Percentiles rank a stretch among this genome's conserved stretches.
These are phyloP conservation scores for Wickerhamia fluorescens DNA, from an alignment of 805 yeast species.

Conservation along the genomic window DNA sequence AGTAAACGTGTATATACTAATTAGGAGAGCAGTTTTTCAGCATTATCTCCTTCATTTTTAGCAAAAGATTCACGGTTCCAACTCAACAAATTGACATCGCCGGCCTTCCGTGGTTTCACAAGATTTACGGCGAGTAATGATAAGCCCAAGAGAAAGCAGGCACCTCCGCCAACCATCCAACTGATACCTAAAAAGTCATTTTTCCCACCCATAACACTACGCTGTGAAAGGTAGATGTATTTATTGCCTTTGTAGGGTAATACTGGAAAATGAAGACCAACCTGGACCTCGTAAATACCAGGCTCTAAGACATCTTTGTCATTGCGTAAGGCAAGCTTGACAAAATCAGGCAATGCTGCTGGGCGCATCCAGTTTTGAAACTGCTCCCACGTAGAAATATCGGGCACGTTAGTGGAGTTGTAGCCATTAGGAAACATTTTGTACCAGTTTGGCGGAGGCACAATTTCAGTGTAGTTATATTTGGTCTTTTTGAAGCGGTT, in stretches of 20 bases:
- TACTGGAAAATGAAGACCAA: slow-evolving; percentile 79
- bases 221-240: slow-evolving; percentile 58
- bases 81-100: slow-evolving; percentile 62
- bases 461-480: slow-evolving; percentile 30
- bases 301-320: slow-evolving; percentile 44
- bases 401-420: slow-evolving; percentile 37
- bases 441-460: slow-evolving; percentile 42
- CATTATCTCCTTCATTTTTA: slow-evolving; percentile 9
- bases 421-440: slow-evolving; percentile 38
- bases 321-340: slow-evolving; percentile 53
- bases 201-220: slow-evolving; percentile 71
- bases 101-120: slow-evolving; percentile 62
- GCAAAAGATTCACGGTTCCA: slow-evolving; percentile 52
- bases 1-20: no score
- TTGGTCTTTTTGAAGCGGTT: slow-evolving; percentile 36
- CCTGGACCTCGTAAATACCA: slow-evolving; percentile 57
- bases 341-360: slow-evolving; percentile 34
- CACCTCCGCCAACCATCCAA: slow-evolving; percentile 71
- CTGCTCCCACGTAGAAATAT: slow-evolving; percentile 35
- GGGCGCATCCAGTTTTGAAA: slow-evolving; percentile 44
- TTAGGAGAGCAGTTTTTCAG: no score
- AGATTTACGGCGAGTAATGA: slow-evolving; percentile 47
- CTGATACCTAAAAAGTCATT: slow-evolving; percentile 64
- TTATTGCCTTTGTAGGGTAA: slow-evolving; percentile 61
- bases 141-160: slow-evolving; percentile 54